Evolutionary conservation across 768 basidiomycete species (phyloP).

Genomic region (Pleurotus platypus): DNA sequence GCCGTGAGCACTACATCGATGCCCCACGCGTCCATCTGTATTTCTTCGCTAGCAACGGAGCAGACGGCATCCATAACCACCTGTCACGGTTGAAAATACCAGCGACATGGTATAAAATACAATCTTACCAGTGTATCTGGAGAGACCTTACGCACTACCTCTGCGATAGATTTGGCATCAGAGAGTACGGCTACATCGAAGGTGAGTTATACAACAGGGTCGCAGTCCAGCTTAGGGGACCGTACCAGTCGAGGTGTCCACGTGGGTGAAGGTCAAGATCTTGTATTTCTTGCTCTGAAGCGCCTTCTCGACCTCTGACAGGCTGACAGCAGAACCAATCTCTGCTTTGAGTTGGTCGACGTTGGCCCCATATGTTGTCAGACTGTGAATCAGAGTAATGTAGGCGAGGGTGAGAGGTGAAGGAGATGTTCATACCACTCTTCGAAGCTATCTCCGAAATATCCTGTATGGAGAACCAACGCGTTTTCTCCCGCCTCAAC

Average conservation of each 20-base stretch:
- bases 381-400: conserved; percentile 33
- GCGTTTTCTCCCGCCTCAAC: conserved; percentile 77
- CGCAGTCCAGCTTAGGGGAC: background rate
- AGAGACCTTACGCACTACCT: conserved; percentile 68
- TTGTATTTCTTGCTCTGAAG: conserved; percentile 83
- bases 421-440: conserved; percentile 60
- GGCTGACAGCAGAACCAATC: conserved; percentile 71
- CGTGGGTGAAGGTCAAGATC: conserved; percentile 89
- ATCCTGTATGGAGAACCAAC: conserved; percentile 85
- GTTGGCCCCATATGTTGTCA: conserved; percentile 84
- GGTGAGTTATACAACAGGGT: background rate
- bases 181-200: conserved; percentile 69
- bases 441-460: conserved; percentile 89
- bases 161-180: conserved; percentile 71
- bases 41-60: conserved; percentile 93
- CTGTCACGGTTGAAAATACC: conserved; percentile 26
- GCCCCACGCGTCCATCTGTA: conserved; percentile 90
- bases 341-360: conserved; percentile 82
- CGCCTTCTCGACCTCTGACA: conserved; percentile 59
- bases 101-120: background rate
- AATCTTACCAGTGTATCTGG: conserved; percentile 73
- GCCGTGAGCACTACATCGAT: conserved; percentile 87
- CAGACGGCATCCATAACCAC: conserved; percentile 92
- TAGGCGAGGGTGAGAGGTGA: background rate
- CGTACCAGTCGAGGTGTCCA: conserved; percentile 82